phyloP scores from a whole-genome alignment of 2,329 filamentous ascomycete genomes.

The Trichoderma sp. region DNA sequence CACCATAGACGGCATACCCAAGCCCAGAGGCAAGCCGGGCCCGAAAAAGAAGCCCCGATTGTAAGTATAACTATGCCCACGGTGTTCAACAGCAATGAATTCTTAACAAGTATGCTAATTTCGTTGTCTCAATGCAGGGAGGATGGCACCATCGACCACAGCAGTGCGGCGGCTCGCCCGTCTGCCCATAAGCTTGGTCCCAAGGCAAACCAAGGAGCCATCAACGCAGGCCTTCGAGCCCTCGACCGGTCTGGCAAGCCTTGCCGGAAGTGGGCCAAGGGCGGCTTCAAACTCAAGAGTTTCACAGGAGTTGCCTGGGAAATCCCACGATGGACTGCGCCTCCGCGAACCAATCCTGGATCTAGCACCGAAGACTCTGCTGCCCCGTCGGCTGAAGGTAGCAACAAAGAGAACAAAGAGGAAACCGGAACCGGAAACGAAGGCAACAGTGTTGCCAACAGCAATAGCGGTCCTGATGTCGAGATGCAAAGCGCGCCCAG shows the following conservation, averaged over 20 bases:
- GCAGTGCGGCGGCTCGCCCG: slow-evolving; percentile 46
- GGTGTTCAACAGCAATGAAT: slow-evolving; percentile 5
- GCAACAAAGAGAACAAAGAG: slow-evolving; percentile 63
- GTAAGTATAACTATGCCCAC: slow-evolving; percentile 56
- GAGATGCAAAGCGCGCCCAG: slow-evolving; percentile 55
- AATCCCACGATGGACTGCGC: slow-evolving; percentile 77
- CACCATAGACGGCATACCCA: slow-evolving; percentile 59
- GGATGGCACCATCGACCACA: slow-evolving; percentile 60
- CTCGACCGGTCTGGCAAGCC: slow-evolving; percentile 90
- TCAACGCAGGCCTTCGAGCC: slow-evolving; percentile 92
- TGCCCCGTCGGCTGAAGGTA: slow-evolving; percentile 44
- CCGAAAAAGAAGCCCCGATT: slow-evolving; percentile 94
- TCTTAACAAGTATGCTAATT: background rate
- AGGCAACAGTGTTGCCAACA: slow-evolving; percentile 47
- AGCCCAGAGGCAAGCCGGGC: slow-evolving; percentile 80
- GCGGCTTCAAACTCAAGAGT: slow-evolving; percentile 80
- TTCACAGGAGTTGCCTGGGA: slow-evolving; percentile 88
- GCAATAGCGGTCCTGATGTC: slow-evolving; percentile 44
- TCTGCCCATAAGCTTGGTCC: slow-evolving; percentile 81
- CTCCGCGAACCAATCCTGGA: slow-evolving; percentile 52
- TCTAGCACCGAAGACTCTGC: slow-evolving; percentile 46
- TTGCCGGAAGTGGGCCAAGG: slow-evolving; percentile 86
- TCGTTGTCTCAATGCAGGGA: slow-evolving; percentile 44
- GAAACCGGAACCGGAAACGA: slow-evolving; percentile 55
- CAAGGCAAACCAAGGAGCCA: slow-evolving; percentile 94